Conservation (phyloP, 2,329 filamentous ascomycete species). For the Colletotrichum noveboracense region DNA sequence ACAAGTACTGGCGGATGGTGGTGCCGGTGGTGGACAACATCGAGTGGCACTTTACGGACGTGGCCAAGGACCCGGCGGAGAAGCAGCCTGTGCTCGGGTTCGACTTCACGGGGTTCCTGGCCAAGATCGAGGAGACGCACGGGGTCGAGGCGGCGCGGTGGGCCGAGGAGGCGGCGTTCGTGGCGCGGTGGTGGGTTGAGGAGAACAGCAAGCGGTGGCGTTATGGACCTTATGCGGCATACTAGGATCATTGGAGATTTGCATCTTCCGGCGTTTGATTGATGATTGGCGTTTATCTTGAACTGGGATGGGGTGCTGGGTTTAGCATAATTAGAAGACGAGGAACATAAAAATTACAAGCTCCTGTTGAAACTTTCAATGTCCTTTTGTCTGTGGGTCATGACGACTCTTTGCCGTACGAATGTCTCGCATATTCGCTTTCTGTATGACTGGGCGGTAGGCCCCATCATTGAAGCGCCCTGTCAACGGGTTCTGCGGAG, state of each 20-base stretch:
- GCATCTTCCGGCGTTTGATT: background rate
- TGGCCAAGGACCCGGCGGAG: slow-evolving; percentile 20
- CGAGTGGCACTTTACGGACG: slow-evolving; percentile 24
- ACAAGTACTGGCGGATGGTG: slow-evolving; percentile 22
- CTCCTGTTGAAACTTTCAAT: background rate
- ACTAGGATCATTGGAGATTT: background rate
- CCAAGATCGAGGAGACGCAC: background rate
- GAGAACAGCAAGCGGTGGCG: slow-evolving; percentile 17
- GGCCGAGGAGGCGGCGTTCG: slow-evolving; percentile 24
- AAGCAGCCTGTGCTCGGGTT: slow-evolving; percentile 11
- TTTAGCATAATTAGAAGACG: background rate
- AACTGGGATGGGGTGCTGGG: background rate
- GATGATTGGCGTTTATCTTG: background rate
- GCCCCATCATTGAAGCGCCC: background rate
- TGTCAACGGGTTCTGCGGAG: background rate
- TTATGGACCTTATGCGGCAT: slow-evolving; percentile 3
- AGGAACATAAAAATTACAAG: background rate
- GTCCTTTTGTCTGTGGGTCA: background rate
- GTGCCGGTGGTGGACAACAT: slow-evolving; percentile 24
- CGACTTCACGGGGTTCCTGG: slow-evolving; percentile 14
- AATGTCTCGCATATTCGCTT: background rate
- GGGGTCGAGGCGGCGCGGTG: slow-evolving; percentile 22
- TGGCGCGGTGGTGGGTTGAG: slow-evolving; percentile 24
- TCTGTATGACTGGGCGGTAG: background rate
- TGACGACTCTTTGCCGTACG: background rate